These are phyloP conservation scores for Cercospora sp. DNA, from an alignment of 2,329 filamentous ascomycete genomes.

Conservation along the genomic window DNA sequence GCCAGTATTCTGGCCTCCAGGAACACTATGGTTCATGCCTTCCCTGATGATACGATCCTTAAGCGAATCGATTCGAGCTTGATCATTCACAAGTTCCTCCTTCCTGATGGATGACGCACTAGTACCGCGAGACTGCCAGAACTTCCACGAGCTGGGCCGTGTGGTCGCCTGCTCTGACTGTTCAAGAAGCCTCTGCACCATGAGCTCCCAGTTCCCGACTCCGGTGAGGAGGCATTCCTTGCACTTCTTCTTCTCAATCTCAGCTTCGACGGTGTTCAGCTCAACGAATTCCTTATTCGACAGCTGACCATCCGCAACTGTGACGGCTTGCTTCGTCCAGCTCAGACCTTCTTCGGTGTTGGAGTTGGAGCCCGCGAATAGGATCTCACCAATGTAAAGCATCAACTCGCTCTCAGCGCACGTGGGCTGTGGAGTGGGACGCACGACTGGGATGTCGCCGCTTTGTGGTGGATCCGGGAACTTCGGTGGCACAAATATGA, in stretches of 20 bases:
- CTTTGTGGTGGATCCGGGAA: slow-evolving; percentile 72
- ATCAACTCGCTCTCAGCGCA: slow-evolving; percentile 87
- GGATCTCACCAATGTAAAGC: slow-evolving; percentile 90
- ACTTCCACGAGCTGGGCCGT: slow-evolving; percentile 26
- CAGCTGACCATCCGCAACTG: slow-evolving; percentile 65
- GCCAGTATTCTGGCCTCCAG: slow-evolving; percentile 13
- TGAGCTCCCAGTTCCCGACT: slow-evolving; percentile 77
- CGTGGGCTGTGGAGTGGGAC: slow-evolving; percentile 55
- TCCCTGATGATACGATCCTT: slow-evolving; percentile 20
- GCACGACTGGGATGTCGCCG: slow-evolving; percentile 67
- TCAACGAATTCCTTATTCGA: slow-evolving; percentile 31
- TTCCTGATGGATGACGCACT: slow-evolving; percentile 15
- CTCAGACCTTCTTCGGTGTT: slow-evolving; percentile 64
- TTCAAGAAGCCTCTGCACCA: slow-evolving; percentile 59
- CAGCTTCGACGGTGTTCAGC: slow-evolving; percentile 7
- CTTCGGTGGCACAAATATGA: slow-evolving; percentile 40
- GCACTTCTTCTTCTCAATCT: slow-evolving; percentile 55
- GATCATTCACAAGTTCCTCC: slow-evolving; percentile 12
- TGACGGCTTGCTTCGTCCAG: slow-evolving; percentile 88
- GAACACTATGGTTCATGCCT: slow-evolving; percentile 13
- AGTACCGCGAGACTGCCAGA: slow-evolving; percentile 26
- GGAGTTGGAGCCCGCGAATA: slow-evolving; percentile 65
- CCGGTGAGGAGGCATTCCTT: slow-evolving; percentile 75
- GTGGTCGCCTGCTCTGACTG: slow-evolving; percentile 28
- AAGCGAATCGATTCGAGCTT: slow-evolving; percentile 7